Conservation (phyloP, 441 rosid species). For the Pelargonium citronellum region DNA sequence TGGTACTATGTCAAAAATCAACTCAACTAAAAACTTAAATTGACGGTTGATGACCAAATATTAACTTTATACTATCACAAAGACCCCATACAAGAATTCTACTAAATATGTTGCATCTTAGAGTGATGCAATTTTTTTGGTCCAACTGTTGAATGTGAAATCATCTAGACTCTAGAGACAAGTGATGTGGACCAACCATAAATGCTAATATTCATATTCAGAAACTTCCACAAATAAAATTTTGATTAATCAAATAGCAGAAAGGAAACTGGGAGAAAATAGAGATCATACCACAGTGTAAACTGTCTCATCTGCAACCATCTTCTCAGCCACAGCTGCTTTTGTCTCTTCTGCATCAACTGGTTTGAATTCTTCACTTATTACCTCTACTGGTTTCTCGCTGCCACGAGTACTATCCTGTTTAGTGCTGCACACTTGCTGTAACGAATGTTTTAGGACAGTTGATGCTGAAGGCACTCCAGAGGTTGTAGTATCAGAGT, state of each 20-base stretch:
- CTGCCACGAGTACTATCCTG: slow-evolving; percentile 14
- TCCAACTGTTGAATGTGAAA: neutral
- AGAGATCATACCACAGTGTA: slow-evolving; percentile 38
- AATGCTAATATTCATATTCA: neutral
- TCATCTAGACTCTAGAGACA: neutral
- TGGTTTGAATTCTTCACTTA: slow-evolving; percentile 28
- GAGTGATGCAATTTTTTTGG: neutral
- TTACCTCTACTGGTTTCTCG: slow-evolving; percentile 24
- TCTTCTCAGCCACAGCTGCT: slow-evolving; percentile 28
- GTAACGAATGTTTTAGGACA: slow-evolving; percentile 24
- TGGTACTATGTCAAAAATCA: too few relatives aligned
- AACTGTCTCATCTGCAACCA: slow-evolving; percentile 25
- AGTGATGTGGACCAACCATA: slow-evolving; percentile 5
- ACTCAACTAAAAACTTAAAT: too few relatives aligned
- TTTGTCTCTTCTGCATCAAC: slow-evolving; percentile 26
- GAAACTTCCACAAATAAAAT: neutral
- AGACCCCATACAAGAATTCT: neutral
- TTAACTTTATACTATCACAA: neutral
- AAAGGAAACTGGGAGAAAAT: slow-evolving; percentile 3
- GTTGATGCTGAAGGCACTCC: slow-evolving; percentile 32
- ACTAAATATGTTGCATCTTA: neutral
- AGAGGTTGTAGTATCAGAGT: slow-evolving; percentile 24
- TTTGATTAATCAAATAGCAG: neutral
- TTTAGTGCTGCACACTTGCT: slow-evolving; percentile 15
- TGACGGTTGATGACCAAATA: too few relatives aligned